Conservation (phyloP, 805 yeast genomes). For the Blastobotrys terrestris region DNA sequence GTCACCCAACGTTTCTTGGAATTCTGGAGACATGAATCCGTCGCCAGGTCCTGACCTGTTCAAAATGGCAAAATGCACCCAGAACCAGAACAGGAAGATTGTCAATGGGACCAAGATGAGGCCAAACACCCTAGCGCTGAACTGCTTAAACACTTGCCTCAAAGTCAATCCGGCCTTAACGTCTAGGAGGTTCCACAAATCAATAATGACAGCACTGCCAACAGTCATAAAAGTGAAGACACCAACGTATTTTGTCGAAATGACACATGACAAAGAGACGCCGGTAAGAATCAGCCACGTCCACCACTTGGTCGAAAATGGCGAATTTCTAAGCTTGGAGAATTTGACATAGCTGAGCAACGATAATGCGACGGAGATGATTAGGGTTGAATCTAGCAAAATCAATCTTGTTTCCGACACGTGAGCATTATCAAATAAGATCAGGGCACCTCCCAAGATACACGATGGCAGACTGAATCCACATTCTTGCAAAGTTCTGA, state of each 20-base stretch:
- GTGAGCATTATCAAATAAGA: conserved; percentile 85
- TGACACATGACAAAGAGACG: conserved; percentile 78
- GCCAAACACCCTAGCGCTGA: conserved; percentile 62
- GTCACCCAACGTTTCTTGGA: conserved; percentile 88
- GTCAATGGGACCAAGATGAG: conserved; percentile 75
- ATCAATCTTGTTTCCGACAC: conserved; percentile 86
- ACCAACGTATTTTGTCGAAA: conserved; percentile 95
- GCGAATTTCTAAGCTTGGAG: conserved; percentile 56
- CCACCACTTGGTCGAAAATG: conserved; percentile 78
- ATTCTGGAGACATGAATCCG: conserved; percentile 86
- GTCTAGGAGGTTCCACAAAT: conserved; percentile 84
- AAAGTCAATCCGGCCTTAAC: conserved; percentile 54
- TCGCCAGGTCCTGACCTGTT: conserved; percentile 94
- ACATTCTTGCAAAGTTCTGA: conserved; percentile 77
- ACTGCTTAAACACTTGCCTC: conserved; percentile 55
- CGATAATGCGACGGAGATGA: conserved; percentile 75
- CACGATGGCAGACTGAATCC: conserved; percentile 76
- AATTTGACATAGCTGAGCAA: conserved; percentile 75
- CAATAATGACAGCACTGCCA: conserved; percentile 80
- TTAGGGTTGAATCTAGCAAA: conserved; percentile 83
- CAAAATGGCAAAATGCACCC: conserved; percentile 78
- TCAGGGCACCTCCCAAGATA: conserved; percentile 66
- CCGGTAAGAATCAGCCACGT: conserved; percentile 84
- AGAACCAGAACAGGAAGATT: conserved; percentile 85
- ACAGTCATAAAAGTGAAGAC: conserved; percentile 82